Conservation (phyloP, 441 rosid genomes). For the Cnidoscolus chayamansa region DNA sequence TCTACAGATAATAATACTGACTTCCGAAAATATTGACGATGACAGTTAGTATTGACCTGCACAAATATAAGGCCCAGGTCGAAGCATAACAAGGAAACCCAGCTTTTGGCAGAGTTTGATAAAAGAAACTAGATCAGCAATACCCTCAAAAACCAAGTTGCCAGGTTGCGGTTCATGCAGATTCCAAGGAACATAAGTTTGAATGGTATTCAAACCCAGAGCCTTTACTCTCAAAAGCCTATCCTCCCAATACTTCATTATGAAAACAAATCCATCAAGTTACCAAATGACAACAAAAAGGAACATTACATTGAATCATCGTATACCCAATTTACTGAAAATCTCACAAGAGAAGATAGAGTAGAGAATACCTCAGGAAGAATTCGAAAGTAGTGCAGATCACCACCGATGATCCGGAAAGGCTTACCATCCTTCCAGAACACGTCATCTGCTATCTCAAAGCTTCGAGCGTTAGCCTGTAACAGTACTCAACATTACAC, state of each 20-base stretch:
- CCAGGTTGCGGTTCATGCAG: constrained; percentile 90
- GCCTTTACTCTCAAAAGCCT: constrained; percentile 82
- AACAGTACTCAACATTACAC: neutral
- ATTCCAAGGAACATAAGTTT: constrained; percentile 94
- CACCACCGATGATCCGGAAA: constrained; percentile 87
- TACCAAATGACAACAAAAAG: constrained; percentile 1
- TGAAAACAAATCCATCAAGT: constrained; percentile 2
- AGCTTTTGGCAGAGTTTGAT: constrained; percentile 77
- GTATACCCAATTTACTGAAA: no score
- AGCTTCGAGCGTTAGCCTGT: constrained; percentile 36
- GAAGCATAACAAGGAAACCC: constrained; percentile 85
- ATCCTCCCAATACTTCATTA: constrained; percentile 82
- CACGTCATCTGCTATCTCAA: constrained; percentile 65
- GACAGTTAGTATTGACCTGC: constrained; percentile 52
- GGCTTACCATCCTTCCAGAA: constrained; percentile 77
- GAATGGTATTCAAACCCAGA: constrained; percentile 82
- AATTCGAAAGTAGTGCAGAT: constrained; percentile 88
- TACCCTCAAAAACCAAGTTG: constrained; percentile 66
- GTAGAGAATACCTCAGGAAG: constrained; percentile 60
- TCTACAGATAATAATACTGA: neutral
- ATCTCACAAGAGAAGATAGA: no score
- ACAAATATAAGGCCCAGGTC: constrained; percentile 89
- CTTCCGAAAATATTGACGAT: neutral
- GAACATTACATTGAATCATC: no score
- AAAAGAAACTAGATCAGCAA: constrained; percentile 74